Base-by-base conservation (phyloP, 352 stramenopile genomes). In the Elongisporangium senticosum region DNA sequence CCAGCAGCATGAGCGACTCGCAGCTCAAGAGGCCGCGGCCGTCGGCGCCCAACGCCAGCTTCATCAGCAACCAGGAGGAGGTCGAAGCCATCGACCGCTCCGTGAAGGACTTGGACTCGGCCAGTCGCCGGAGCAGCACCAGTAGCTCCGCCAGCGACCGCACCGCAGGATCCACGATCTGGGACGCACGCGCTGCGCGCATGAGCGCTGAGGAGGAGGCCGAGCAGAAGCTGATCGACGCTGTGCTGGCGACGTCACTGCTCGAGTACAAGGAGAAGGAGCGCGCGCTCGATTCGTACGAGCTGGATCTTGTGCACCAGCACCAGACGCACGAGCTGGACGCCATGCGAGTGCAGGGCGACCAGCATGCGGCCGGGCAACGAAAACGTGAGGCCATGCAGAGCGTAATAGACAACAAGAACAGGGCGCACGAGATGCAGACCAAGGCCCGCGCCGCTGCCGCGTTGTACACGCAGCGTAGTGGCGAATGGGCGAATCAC, bases 181-280 rank as follows among this genome's bases (percentile, higher is more conserved):
- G 77, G 77, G 77, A 86, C 51, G 80, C 77, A 14, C 79, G 82
- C 20, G 76, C 70, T 15, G 65, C 63, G 1, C 68, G 80, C 2
- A 66, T 84, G 56, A 71, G 79, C 21, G 77, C 80, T 1, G 74
- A 91, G 51, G 65, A 76, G 24, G 62, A 84, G 26, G 75, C 76
- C 4, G 82, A 94, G 19, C 73, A 81, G 56, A 90, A 92, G 58
- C 67, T 94, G 11, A 68, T 94, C 11, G 79, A 91, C 21, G 85
- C 85, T 0, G 85, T 94, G 23, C 85, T 81, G 53, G 82, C 86
- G 61, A 83, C 80, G 19, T 94, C 85, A 24, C 64, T 94, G 51
- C 69, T 79, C 14, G 85, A 92, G 58, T 90, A 63, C 54, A 91
- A 88, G 24, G 77, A 89, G 26, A 77, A 77, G 17, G 69, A 92